phyloP scores from a whole-genome alignment of 2,329 filamentous ascomycete genomes.

The Leptographium galeiforme region DNA sequence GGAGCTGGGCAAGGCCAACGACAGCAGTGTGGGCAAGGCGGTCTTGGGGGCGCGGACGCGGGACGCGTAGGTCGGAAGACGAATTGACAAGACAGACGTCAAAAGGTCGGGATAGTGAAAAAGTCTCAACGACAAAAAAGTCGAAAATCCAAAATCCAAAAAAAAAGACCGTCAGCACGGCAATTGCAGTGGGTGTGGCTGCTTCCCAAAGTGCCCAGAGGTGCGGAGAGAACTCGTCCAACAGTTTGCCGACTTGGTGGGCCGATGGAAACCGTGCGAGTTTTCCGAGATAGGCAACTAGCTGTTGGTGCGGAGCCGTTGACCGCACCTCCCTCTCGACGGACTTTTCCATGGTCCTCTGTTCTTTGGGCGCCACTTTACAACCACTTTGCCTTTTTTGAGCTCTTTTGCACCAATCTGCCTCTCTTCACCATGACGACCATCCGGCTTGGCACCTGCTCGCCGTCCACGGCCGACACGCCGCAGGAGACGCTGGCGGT shows the following conservation, averaged over 20 bases:
- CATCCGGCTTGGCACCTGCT: slow-evolving; percentile 43
- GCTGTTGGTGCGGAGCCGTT: not conserved
- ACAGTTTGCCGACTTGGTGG: not conserved
- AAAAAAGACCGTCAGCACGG: not conserved
- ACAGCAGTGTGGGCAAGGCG: slow-evolving; percentile 50
- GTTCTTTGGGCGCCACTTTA: too few relatives aligned
- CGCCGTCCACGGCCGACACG: slow-evolving; percentile 36
- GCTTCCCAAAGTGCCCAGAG: not conserved
- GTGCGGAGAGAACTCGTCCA: not conserved
- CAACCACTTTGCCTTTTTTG: too few relatives aligned
- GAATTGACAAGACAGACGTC: too few relatives aligned
- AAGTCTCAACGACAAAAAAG: too few relatives aligned
- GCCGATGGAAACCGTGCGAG: not conserved
- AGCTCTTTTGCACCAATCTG: too few relatives aligned
- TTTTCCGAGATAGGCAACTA: not conserved
- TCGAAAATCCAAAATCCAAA: too few relatives aligned
- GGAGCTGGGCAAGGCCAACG: slow-evolving; percentile 48
- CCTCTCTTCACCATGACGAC: slow-evolving; percentile 4
- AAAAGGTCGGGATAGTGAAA: too few relatives aligned
- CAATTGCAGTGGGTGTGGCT: too few relatives aligned
- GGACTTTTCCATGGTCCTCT: not conserved
- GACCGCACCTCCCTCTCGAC: too few relatives aligned
- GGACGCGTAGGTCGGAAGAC: not conserved
- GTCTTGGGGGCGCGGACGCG: slow-evolving; percentile 35
- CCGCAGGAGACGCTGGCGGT: slow-evolving; percentile 49